Evolutionary conservation across 306 rosid genomes (phyloP).

Genomic region (Acacia acuminata): DNA sequence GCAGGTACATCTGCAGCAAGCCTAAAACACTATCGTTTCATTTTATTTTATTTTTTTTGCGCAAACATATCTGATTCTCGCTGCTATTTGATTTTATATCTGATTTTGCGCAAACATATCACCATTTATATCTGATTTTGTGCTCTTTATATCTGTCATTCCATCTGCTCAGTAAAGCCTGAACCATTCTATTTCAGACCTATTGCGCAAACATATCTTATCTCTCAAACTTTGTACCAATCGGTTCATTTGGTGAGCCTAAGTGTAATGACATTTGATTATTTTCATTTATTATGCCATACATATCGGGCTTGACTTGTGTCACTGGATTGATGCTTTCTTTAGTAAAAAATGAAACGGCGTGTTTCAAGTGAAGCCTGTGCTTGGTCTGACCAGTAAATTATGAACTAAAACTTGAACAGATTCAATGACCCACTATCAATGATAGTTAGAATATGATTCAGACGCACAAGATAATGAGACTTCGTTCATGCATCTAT

Average conservation of each 20-base stretch:
- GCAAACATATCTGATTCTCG: no score
- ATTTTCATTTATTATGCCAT: not conserved
- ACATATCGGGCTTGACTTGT: not conserved
- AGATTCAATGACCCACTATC: not conserved
- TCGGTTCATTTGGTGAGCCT: slow-evolving; percentile 18
- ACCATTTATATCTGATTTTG: no score
- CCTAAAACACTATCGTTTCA: no score
- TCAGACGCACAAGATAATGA: not conserved
- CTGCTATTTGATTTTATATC: no score
- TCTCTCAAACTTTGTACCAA: not conserved
- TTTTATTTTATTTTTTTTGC: no score
- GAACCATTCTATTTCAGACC: no score
- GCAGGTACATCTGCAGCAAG: no score
- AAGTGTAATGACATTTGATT: not conserved
- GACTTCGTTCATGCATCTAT: no score
- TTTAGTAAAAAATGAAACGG: not conserved
- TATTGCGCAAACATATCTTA: not conserved
- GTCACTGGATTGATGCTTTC: not conserved
- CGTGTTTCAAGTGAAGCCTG: not conserved
- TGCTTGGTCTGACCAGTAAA: not conserved
- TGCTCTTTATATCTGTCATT: no score
- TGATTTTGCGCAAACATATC: no score
- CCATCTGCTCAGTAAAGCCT: no score
- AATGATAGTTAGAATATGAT: not conserved
- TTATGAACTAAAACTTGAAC: not conserved